Conservation (phyloP, 2,329 filamentous ascomycete species). For the Lizonia empirigonia region DNA sequence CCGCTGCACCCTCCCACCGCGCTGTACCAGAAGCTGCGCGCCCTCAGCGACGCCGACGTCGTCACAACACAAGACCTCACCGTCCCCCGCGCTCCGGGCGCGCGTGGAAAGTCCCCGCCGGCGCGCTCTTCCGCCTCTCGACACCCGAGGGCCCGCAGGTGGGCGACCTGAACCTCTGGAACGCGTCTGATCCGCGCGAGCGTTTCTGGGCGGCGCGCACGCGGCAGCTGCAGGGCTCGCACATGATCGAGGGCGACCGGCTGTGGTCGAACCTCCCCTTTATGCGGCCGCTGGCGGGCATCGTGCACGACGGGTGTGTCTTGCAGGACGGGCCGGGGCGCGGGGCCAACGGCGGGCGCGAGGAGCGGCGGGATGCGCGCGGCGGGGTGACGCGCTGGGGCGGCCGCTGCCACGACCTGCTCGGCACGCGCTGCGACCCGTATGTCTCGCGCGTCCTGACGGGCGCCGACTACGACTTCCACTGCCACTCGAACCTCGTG, state of each 20-base stretch:
- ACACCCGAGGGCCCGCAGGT: conserved; percentile 79
- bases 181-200: conserved; percentile 74
- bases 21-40: conserved; percentile 36
- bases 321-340: conserved; percentile 47
- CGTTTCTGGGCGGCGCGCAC: conserved; percentile 83
- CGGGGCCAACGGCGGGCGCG: conserved; percentile 33
- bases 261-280: conserved; percentile 81
- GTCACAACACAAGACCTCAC: conserved; percentile 42
- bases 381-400: conserved; percentile 60
- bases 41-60: conserved; percentile 18
- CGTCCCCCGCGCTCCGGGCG: conserved; percentile 73
- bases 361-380: conserved; percentile 54
- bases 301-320: conserved; percentile 63
- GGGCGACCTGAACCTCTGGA: conserved; percentile 84
- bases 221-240: conserved; percentile 76
- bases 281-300: conserved; percentile 74
- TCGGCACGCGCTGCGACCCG: conserved; percentile 83
- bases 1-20: conserved; percentile 41
- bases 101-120: conserved; percentile 73
- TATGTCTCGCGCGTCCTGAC: conserved; percentile 79
- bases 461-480: conserved; percentile 75
- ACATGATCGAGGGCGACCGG: conserved; percentile 73
- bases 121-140: conserved; percentile 72
- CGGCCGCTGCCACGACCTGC: conserved; percentile 74
- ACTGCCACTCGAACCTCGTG: conserved; percentile 82